Evolutionary conservation across 805 yeast genomes (phyloP).

Genomic region (Maudiozyma serrabonitensis): DNA sequence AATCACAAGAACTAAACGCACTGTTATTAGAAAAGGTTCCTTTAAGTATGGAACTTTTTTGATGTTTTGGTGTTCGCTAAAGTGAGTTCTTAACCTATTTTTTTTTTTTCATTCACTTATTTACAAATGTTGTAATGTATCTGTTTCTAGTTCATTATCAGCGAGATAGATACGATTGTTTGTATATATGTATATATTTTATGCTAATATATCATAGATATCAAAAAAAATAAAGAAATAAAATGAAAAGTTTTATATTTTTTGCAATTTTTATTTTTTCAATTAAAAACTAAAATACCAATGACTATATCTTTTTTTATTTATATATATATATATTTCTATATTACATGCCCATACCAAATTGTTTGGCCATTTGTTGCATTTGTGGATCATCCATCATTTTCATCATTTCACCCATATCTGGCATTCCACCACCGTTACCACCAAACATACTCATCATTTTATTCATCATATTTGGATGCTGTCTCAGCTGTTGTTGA

Average conservation of each 20-base stretch:
- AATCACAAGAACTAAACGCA: too few relatives aligned
- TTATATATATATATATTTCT: not conserved
- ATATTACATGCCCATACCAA: constrained; percentile 31
- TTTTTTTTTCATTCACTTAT: too few relatives aligned
- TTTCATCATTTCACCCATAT: constrained; percentile 54
- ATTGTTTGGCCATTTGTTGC: constrained; percentile 41
- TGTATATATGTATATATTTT: too few relatives aligned
- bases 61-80: too few relatives aligned
- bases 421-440: constrained; percentile 50
- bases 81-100: too few relatives aligned
- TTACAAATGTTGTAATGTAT: too few relatives aligned
- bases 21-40: too few relatives aligned
- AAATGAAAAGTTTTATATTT: not conserved
- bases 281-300: not conserved
- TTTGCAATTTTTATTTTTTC: not conserved
- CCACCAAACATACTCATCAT: constrained; percentile 71
- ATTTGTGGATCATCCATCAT: constrained; percentile 42
- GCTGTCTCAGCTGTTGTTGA: constrained; percentile 55
- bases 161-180: too few relatives aligned
- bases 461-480: constrained; percentile 66
- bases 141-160: too few relatives aligned
- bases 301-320: not conserved
- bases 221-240: not conserved
- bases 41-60: too few relatives aligned
- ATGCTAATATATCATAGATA: not conserved